Percentiles rank a stretch among this genome's conserved stretches.
Evolutionary conservation across 2,329 filamentous ascomycete species (phyloP).

Genomic region (Scedosporium dehoogii): DNA sequence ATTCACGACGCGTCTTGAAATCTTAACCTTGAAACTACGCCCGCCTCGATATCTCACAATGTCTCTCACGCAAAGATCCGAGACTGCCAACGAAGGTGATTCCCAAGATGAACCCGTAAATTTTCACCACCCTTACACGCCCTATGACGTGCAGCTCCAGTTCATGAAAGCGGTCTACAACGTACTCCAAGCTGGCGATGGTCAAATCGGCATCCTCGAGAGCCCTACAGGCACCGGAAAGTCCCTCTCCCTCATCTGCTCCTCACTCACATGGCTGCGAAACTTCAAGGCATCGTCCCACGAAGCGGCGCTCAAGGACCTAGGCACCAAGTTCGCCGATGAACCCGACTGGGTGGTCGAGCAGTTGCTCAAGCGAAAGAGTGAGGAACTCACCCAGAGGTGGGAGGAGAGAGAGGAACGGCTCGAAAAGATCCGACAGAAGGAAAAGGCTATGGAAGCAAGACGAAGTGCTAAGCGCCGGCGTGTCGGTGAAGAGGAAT

Average conservation of each 20-base stretch:
- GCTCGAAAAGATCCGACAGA: conserved; percentile 54
- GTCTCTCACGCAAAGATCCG: background rate
- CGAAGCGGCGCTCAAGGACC: conserved; percentile 39
- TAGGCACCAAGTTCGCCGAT: conserved; percentile 39
- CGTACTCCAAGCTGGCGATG: conserved; percentile 59
- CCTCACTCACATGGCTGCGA: conserved; percentile 82
- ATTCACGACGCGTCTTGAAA: too few species aligned
- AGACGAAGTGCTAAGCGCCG: conserved; percentile 35
- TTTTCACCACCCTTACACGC: conserved; percentile 80
- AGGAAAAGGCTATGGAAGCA: conserved; percentile 47
- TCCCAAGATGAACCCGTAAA: conserved; percentile 26
- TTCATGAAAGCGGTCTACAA: conserved; percentile 81
- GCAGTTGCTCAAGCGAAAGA: conserved; percentile 60
- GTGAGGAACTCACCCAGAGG: conserved; percentile 52
- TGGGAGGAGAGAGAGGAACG: conserved; percentile 68
- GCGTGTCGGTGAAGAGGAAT: conserved; percentile 25
- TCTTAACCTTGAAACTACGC: background rate
- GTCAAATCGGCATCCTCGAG: conserved; percentile 80
- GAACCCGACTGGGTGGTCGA: conserved; percentile 82
- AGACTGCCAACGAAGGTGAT: background rate
- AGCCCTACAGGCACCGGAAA: conserved; percentile 91
- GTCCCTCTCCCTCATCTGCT: conserved; percentile 84
- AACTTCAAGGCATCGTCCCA: conserved; percentile 58
- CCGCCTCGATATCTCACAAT: background rate
- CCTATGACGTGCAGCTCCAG: conserved; percentile 77